Evolutionary conservation across 1,139 yeast species (phyloP), one percentile per base, ranked within the genome.

Genomic region (Diutina pseudorugosa): DNA sequence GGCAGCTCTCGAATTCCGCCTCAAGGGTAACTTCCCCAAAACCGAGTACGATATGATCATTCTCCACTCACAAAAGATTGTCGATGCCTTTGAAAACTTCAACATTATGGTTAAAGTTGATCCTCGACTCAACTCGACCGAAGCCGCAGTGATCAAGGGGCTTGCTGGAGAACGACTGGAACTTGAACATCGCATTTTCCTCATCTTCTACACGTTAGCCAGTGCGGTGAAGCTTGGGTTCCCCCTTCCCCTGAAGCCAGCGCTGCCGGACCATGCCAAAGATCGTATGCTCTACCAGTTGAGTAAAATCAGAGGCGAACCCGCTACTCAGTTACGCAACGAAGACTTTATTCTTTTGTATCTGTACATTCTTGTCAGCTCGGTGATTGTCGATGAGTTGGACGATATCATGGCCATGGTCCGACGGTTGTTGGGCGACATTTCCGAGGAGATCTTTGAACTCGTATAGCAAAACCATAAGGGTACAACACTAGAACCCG

Each of bases 261-360:
- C 94, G 0, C 82, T 89, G 0, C 83, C 89, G 0, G 87, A 80
- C 51, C 87, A 83, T 62, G 85, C 95, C 0, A 79, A 82, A 60
- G 88, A 83, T 57, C 67, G 91, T 41, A 72, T 87, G 70, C 70
- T 86, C 58, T 76, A 73, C 50, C 85, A 85, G 59, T 70, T 86
- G 57, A 78, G 76, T 54, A 80, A 78, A 54, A 71, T 80, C 12
- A 64, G 85, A 53, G 51, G 55, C 30, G 53, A 53, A 44, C 53
- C 56, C 11, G 61, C 58, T 41, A 63, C 63, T 61, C 52, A 54
- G 21, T 67, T 74, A 62, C 73, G 73, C 21, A 77, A 78, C 58
- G 86, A 83, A 56, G 95, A 86, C 61, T 87, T 85, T 61, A 88
- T 87, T 33, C 67, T 87, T 57, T 71, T 87, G 52, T 87, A 86